Conservation (phyloP, 2,329 filamentous ascomycete genomes). For the Zymoseptoria passerinii region DNA sequence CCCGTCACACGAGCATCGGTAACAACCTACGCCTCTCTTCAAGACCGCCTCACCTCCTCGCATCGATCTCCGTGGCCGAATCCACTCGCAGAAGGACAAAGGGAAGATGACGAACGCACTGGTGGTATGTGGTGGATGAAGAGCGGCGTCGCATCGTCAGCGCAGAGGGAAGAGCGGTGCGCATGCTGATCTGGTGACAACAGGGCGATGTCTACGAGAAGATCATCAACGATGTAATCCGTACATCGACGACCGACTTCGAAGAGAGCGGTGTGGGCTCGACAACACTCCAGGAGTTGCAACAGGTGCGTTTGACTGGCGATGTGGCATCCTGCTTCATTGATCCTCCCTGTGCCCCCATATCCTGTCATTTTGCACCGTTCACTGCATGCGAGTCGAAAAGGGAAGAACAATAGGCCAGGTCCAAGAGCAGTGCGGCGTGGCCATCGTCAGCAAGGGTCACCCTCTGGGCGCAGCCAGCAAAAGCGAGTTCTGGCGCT, state of each 20-base stretch:
- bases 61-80: conserved; percentile 1
- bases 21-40: not conserved
- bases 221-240: conserved; percentile 67
- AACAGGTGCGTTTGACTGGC: conserved; percentile 55
- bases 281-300: conserved; percentile 75
- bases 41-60: not conserved
- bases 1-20: not conserved
- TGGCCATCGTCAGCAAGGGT: conserved; percentile 1
- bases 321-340: not conserved
- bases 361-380: not conserved
- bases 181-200: conserved; percentile 9
- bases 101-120: conserved; percentile 23
- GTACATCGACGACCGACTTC: conserved; percentile 76
- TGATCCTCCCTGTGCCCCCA: not conserved
- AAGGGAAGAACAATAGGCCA: not conserved
- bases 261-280: conserved; percentile 93
- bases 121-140: conserved; percentile 17
- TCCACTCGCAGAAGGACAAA: not conserved
- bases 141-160: not conserved
- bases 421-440: not conserved
- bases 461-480: conserved; percentile 11
- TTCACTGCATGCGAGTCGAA: not conserved
- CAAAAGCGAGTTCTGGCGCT: conserved; percentile 10
- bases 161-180: not conserved
- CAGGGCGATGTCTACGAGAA: conserved; percentile 77